Conservation (phyloP, 2,329 filamentous ascomycete genomes). For the Orbilia brochopaga region DNA sequence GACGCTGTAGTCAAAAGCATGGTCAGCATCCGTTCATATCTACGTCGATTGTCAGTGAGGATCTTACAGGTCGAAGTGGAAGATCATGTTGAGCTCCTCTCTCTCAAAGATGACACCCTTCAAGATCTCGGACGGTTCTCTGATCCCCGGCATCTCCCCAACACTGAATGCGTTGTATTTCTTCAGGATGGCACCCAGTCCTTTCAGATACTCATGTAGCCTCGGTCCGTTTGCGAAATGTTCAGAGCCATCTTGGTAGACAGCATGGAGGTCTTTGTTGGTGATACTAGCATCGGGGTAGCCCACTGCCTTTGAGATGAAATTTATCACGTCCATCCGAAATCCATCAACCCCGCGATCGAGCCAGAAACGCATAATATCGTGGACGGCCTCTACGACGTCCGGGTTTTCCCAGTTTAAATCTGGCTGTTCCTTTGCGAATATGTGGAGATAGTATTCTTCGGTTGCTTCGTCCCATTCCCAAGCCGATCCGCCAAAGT, state of each 20-base stretch:
- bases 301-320: constrained; percentile 69
- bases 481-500: constrained; percentile 62
- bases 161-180: constrained; percentile 73
- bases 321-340: constrained; percentile 76
- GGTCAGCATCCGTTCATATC: constrained; percentile 35
- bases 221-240: constrained; percentile 72
- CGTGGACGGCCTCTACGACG: constrained; percentile 72
- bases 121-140: constrained; percentile 62
- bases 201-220: constrained; percentile 71
- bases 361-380: constrained; percentile 80
- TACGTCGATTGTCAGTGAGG: neutral
- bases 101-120: constrained; percentile 65
- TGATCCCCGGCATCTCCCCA: constrained; percentile 68
- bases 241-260: constrained; percentile 63
- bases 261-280: constrained; percentile 59
- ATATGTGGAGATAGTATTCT: constrained; percentile 68
- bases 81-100: constrained; percentile 73
- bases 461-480: constrained; percentile 62
- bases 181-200: constrained; percentile 69
- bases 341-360: constrained; percentile 74
- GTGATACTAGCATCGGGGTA: constrained; percentile 66
- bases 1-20: constrained; percentile 57
- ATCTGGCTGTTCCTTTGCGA: constrained; percentile 77
- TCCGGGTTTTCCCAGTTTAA: constrained; percentile 81
- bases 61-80: constrained; percentile 70